phyloP scores from a whole-genome alignment of 306 rosid genomes.

The Fagus sylvatica region DNA sequence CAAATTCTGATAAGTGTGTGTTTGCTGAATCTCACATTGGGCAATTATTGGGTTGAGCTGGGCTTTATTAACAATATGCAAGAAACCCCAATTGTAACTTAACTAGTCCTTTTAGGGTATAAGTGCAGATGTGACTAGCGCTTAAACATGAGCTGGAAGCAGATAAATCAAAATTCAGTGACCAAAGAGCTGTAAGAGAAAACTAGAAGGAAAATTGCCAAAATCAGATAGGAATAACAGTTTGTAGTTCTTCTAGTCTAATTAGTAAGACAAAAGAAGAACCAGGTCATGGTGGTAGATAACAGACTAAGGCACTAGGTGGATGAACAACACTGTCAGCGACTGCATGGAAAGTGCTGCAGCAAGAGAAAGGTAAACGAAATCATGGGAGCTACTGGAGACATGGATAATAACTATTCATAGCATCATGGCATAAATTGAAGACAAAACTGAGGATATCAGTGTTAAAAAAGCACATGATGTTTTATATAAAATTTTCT shows the following conservation, averaged over 20 bases:
- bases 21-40: too few species aligned
- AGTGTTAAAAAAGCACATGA: neutral
- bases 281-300: neutral
- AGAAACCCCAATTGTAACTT: too few species aligned
- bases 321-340: neutral
- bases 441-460: neutral
- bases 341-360: neutral
- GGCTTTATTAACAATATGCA: too few species aligned
- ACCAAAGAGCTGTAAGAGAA: conserved; percentile 2
- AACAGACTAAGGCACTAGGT: neutral
- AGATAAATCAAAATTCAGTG: neutral
- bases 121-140: too few species aligned
- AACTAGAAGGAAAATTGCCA: conserved; percentile 6
- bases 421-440: neutral
- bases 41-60: too few species aligned
- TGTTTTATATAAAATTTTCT: neutral
- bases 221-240: neutral
- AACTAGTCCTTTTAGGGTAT: too few species aligned
- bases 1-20: too few species aligned
- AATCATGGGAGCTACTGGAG: neutral
- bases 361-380: neutral
- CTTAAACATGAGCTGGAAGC: neutral
- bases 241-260: neutral
- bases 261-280: conserved; percentile 1
- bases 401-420: neutral